A percentile compares a stretch with the other conserved stretches of the same genome.
phyloP scores from a whole-genome alignment of 2,329 filamentous ascomycete genomes.

The Monosporascus sp. region DNA sequence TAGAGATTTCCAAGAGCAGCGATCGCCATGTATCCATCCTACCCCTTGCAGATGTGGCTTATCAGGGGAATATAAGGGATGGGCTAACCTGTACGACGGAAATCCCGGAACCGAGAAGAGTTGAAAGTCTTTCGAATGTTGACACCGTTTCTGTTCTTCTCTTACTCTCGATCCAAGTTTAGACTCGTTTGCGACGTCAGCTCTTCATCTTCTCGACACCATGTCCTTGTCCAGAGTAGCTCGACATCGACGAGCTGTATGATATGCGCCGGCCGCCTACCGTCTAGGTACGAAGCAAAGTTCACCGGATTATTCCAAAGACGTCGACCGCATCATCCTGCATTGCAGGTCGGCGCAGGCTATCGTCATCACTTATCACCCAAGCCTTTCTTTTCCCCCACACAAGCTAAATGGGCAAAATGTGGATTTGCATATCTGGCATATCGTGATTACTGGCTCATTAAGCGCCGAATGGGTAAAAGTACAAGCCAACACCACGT shows the following conservation, averaged over 20 bases:
- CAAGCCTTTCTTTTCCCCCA: not conserved
- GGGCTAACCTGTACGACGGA: no score
- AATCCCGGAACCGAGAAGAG: no score
- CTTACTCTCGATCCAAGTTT: no score
- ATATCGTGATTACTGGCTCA: not conserved
- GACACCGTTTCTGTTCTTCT: no score
- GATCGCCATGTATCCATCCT: no score
- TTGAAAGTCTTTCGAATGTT: no score
- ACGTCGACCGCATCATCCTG: not conserved
- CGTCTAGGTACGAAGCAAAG: not conserved
- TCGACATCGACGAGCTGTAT: not conserved
- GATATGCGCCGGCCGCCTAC: not conserved
- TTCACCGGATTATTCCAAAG: not conserved
- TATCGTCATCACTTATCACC: not conserved
- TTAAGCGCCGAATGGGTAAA: not conserved
- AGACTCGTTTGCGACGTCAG: no score
- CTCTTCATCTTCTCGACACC: no score
- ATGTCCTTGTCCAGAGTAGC: no score
- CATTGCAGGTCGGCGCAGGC: no score
- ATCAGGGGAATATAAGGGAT: no score
- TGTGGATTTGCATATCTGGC: not conserved
- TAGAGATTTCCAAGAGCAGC: not conserved
- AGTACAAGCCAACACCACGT: not conserved
- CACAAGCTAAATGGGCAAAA: not conserved
- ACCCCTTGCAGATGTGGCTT: no score